These are phyloP conservation scores for Teunomyces kruisii DNA, from an alignment of 805 yeast species.

Conservation along the genomic window DNA sequence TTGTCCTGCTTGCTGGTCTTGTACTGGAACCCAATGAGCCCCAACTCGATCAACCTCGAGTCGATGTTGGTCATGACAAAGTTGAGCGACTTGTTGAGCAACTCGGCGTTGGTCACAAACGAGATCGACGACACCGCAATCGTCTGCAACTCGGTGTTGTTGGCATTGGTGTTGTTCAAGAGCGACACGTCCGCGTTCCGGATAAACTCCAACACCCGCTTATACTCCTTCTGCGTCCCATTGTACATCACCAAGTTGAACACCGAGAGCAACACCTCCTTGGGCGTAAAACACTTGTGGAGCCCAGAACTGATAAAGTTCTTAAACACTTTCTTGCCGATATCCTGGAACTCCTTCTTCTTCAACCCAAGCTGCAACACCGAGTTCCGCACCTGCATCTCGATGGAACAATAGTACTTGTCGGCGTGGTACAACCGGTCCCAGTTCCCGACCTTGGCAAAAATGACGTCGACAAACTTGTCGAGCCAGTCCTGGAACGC, in stretches of 20 bases:
- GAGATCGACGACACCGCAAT: constrained; percentile 58
- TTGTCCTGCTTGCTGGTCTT: constrained; percentile 28
- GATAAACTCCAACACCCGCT: constrained; percentile 53
- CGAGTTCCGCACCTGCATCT: constrained; percentile 44
- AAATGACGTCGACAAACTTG: constrained; percentile 16
- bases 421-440: constrained; percentile 12
- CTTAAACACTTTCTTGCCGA: constrained; percentile 47
- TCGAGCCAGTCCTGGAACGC: constrained; percentile 24
- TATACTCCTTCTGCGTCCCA: constrained; percentile 52
- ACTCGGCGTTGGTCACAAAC: constrained; percentile 43
- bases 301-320: constrained; percentile 49
- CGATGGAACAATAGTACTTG: constrained; percentile 22
- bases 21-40: constrained; percentile 53
- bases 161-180: constrained; percentile 34
- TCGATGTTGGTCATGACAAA: constrained; percentile 59
- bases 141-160: constrained; percentile 47
- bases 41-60: constrained; percentile 52
- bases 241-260: constrained; percentile 42
- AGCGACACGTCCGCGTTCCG: constrained; percentile 50
- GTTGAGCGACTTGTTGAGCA: constrained; percentile 55
- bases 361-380: constrained; percentile 42
- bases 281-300: constrained; percentile 47
- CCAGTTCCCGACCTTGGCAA: constrained; percentile 28
- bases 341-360: constrained; percentile 22
- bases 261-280: constrained; percentile 45